These are phyloP conservation scores for Wickerhamiella parazyma DNA, from an alignment of 805 yeast genomes.

Conservation along the genomic window DNA sequence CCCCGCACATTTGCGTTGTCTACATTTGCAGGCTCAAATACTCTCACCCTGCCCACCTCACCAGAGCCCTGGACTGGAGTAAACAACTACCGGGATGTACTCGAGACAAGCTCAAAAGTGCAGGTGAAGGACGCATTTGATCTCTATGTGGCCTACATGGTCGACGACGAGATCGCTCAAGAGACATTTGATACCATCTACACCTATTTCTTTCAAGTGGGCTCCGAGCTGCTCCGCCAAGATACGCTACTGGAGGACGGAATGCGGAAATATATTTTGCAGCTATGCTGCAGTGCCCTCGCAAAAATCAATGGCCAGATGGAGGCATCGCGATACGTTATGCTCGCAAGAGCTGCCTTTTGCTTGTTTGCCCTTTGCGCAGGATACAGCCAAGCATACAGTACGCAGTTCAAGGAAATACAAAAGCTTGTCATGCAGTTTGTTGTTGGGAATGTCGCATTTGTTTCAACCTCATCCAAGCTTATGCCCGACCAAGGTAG, in stretches of 20 bases:
- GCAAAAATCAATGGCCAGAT: not conserved
- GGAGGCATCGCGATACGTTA: not conserved
- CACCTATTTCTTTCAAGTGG: conserved; percentile 13
- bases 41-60: conserved; percentile 2
- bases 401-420: not conserved
- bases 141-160: not conserved
- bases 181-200: conserved; percentile 11
- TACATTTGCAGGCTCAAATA: conserved; percentile 15
- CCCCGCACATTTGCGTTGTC: not conserved
- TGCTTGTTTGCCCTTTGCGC: conserved; percentile 4
- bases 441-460: not conserved
- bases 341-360: not conserved
- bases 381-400: no score
- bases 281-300: not conserved
- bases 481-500: no score
- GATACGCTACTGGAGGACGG: conserved; percentile 5
- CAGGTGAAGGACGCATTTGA: not conserved
- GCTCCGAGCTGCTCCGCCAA: conserved; percentile 9
- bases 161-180: conserved; percentile 8
- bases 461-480: not conserved
- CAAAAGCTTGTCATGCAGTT: not conserved
- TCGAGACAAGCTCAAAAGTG: not conserved
- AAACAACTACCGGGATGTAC: not conserved
- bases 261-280: not conserved
- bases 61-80: conserved; percentile 11